Conservation (phyloP, 1,284 basidiomycete species). For the Hortiboletus rubellus region DNA sequence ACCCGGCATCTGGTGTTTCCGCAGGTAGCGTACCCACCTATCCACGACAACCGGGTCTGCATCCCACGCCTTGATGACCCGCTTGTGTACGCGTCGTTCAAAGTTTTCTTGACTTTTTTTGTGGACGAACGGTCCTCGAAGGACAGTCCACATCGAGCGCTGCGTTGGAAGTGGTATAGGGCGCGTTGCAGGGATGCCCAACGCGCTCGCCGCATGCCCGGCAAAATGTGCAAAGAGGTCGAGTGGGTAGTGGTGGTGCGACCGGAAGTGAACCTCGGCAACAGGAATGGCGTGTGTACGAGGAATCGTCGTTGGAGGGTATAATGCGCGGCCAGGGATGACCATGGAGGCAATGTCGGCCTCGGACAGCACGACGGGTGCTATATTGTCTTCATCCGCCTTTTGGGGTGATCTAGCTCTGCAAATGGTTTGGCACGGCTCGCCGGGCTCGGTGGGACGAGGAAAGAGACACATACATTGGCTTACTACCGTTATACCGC, state of each 20-base stretch:
- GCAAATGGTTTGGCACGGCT: background rate
- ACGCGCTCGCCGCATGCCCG: conserved; percentile 77
- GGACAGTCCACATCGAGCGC: conserved; percentile 85
- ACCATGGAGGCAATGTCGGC: conserved; percentile 50
- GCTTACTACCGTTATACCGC: conserved; percentile 14
- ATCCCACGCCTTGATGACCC: conserved; percentile 91
- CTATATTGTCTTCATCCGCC: conserved; percentile 3
- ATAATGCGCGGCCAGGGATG: conserved; percentile 58
- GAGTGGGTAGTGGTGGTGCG: conserved; percentile 69
- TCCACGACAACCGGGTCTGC: conserved; percentile 75
- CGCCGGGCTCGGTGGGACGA: background rate
- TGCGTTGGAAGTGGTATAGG: conserved; percentile 74
- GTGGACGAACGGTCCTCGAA: conserved; percentile 85
- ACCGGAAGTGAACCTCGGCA: conserved; percentile 82
- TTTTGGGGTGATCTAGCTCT: conserved; percentile 4
- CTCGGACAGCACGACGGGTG: conserved; percentile 38
- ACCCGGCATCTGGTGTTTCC: conserved; percentile 77
- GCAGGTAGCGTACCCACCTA: conserved; percentile 80
- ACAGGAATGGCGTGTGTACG: conserved; percentile 76
- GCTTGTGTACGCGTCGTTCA: conserved; percentile 79
- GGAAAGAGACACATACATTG: conserved; percentile 14
- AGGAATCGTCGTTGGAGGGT: conserved; percentile 55
- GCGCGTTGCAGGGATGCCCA: conserved; percentile 81
- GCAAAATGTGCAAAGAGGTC: conserved; percentile 87
- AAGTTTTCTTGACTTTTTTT: conserved; percentile 99